Percentiles rank a stretch among this genome's conserved stretches.
These are phyloP conservation scores for Arachnomyces sp. DNA, from an alignment of 2,329 filamentous ascomycete genomes.

Conservation along the genomic window DNA sequence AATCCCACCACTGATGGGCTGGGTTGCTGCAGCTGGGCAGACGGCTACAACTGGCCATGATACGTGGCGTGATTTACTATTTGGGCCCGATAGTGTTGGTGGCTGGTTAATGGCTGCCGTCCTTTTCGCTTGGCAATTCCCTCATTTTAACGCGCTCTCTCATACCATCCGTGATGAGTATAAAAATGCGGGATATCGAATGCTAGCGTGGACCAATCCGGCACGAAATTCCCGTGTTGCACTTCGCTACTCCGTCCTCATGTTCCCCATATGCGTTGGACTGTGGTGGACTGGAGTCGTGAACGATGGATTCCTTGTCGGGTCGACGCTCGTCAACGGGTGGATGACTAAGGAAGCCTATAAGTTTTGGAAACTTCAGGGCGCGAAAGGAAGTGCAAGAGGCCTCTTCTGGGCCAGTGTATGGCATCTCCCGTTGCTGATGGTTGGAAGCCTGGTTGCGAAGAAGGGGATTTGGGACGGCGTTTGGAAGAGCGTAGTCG, in stretches of 20 bases:
- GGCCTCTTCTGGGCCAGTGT: conserved; percentile 95
- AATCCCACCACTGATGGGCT: conserved; percentile 95
- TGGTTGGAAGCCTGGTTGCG: conserved; percentile 83
- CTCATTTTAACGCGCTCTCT: conserved; percentile 92
- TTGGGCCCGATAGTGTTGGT: conserved; percentile 62
- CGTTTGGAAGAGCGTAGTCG: conserved; percentile 64
- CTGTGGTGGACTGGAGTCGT: conserved; percentile 75
- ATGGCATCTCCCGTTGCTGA: conserved; percentile 84
- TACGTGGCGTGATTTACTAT: conserved; percentile 69
- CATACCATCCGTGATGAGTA: conserved; percentile 89
- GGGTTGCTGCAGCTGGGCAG: conserved; percentile 89
- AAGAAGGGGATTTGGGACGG: conserved; percentile 90
- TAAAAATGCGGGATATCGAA: conserved; percentile 57
- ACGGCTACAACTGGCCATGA: conserved; percentile 64
- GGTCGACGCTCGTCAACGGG: conserved; percentile 71
- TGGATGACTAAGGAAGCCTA: conserved; percentile 80
- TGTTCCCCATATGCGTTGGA: conserved; percentile 77
- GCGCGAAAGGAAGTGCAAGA: conserved; percentile 70
- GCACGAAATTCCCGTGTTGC: conserved; percentile 79
- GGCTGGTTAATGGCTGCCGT: conserved; percentile 83
- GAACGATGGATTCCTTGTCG: conserved; percentile 74
- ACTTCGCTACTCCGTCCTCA: conserved; percentile 73
- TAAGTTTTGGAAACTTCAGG: conserved; percentile 71
- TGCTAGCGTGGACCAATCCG: conserved; percentile 83
- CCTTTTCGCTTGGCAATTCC: conserved; percentile 94